Conservation (phyloP, 2,329 filamentous ascomycete genomes). For the Davidsoniella neocaledoniae region DNA sequence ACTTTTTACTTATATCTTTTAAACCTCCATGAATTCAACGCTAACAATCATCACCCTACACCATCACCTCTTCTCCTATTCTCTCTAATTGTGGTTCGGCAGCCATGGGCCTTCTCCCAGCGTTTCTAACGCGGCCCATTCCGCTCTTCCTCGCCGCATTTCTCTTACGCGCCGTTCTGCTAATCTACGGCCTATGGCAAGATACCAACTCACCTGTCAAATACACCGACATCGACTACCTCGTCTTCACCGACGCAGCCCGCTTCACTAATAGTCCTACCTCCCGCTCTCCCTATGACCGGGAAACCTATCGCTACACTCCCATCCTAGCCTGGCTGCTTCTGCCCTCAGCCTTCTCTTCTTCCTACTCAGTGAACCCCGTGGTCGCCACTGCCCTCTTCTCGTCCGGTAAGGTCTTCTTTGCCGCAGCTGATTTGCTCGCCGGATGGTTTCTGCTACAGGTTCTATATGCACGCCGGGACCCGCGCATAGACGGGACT, state of each 20-base stretch:
- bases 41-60: not conserved
- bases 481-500: conserved; percentile 27
- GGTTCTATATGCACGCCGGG: conserved; percentile 23
- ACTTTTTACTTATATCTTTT: no score
- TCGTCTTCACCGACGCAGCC: conserved; percentile 91
- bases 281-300: conserved; percentile 53
- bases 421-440: conserved; percentile 66
- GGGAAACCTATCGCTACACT: conserved; percentile 94
- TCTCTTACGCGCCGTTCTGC: conserved; percentile 52
- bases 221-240: conserved; percentile 98
- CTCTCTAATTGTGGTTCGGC: not conserved
- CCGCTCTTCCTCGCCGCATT: conserved; percentile 39
- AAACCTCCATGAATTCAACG: not conserved
- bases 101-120: conserved; percentile 8
- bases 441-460: conserved; percentile 38
- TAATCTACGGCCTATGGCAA: conserved; percentile 83
- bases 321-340: conserved; percentile 85
- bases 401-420: conserved; percentile 73
- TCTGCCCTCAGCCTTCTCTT: conserved; percentile 53
- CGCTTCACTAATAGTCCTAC: conserved; percentile 41
- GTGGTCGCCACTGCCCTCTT: conserved; percentile 31
- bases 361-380: conserved; percentile 36
- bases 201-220: conserved; percentile 84
- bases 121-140: conserved; percentile 9
- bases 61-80: not conserved